These are phyloP conservation scores for Aspergillus pseudoterreus DNA, from an alignment of 2,329 filamentous ascomycete genomes.

Conservation along the genomic window DNA sequence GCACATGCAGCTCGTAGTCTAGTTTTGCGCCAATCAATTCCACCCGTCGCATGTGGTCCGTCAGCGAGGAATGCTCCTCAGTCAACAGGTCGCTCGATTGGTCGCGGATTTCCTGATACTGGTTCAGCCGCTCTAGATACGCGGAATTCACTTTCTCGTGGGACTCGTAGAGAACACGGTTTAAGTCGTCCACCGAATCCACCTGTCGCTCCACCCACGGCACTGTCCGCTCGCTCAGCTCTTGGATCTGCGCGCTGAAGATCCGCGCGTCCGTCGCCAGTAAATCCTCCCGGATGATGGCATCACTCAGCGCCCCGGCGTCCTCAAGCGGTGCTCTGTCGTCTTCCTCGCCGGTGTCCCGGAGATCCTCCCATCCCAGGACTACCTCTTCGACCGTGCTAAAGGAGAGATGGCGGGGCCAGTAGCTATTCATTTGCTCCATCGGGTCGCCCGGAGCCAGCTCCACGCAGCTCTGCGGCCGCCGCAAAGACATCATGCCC, in stretches of 20 bases:
- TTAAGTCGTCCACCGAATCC: conserved; percentile 53
- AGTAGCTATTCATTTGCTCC: conserved; percentile 26
- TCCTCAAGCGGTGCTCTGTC: conserved; percentile 3
- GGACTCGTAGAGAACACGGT: conserved; percentile 60
- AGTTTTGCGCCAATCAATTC: conserved; percentile 79
- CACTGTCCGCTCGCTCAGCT: conserved; percentile 34
- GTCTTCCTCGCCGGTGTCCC: conserved; percentile 28
- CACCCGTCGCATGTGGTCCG: conserved; percentile 71
- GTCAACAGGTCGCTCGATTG: conserved; percentile 65
- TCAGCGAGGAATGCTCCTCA: conserved; percentile 65
- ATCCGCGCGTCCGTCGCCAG: conserved; percentile 34
- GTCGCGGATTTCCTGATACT: conserved; percentile 65
- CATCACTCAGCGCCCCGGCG: conserved; percentile 34
- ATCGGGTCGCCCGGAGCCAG: conserved; percentile 17
- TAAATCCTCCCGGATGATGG: conserved; percentile 37
- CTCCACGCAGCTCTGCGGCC: conserved; percentile 35
- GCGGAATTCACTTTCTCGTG: conserved; percentile 62
- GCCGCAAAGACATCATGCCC: conserved; percentile 30
- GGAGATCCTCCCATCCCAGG: conserved; percentile 32
- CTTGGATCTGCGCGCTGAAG: conserved; percentile 34
- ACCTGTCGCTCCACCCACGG: conserved; percentile 44
- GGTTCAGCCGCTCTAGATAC: conserved; percentile 67
- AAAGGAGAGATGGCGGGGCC: conserved; percentile 44
- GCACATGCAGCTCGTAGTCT: conserved; percentile 82
- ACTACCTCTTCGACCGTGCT: conserved; percentile 46